phyloP scores from a whole-genome alignment of 2,329 filamentous ascomycete genomes.

The Didymella keratinophila region DNA sequence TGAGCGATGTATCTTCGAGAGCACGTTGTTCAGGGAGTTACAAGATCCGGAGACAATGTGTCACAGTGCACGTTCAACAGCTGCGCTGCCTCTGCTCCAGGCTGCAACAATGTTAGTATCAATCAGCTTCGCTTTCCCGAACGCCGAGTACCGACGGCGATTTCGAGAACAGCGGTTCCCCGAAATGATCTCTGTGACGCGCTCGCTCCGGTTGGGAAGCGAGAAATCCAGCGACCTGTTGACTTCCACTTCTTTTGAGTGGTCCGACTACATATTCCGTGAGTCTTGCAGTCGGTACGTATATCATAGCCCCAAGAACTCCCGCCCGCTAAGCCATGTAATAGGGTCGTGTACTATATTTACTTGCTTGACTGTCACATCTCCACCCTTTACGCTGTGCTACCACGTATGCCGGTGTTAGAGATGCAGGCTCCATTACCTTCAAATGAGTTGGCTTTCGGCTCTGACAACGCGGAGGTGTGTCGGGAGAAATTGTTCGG shows the following conservation, averaged over 20 bases:
- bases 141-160: not conserved
- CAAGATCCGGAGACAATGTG: not conserved
- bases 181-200: not conserved
- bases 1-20: conserved; percentile 3
- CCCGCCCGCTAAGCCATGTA: not conserved
- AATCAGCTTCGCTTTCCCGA: conserved; percentile 6
- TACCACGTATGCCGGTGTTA: conserved; percentile 1
- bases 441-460: conserved; percentile 1
- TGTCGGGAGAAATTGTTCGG: not conserved
- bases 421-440: conserved; percentile 10
- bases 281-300: conserved; percentile 10
- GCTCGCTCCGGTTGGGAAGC: not conserved
- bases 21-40: not conserved
- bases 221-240: not conserved
- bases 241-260: not conserved
- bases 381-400: not conserved
- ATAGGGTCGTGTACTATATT: conserved; percentile 3
- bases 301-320: not conserved
- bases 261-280: not conserved
- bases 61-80: not conserved
- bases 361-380: conserved; percentile 12
- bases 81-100: not conserved
- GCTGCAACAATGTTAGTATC: conserved; percentile 10
- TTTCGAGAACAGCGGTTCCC: conserved; percentile 3
- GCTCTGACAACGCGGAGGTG: not conserved